Percentiles rank a stretch among this genome's conserved stretches.
These are phyloP conservation scores for Hyphodiscus sp. DNA, from an alignment of 2,329 filamentous ascomycete genomes.

Conservation along the genomic window DNA sequence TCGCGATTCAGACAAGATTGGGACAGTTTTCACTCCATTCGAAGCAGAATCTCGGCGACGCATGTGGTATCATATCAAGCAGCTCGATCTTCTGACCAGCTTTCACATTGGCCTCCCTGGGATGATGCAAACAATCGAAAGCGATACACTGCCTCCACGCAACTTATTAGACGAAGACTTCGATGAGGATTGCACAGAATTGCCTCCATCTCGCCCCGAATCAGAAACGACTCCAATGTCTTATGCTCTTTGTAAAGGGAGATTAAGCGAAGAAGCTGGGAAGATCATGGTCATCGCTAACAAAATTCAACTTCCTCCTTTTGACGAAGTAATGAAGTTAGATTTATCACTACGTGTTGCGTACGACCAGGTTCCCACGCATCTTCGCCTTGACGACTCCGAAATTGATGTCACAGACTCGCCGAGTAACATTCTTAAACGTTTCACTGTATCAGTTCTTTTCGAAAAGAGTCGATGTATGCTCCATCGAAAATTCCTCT, in stretches of 20 bases:
- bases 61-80: conserved; percentile 60
- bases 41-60: conserved; percentile 56
- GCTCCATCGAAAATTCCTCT: conserved; percentile 46
- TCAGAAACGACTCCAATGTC: conserved; percentile 48
- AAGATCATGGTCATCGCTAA: conserved; percentile 34
- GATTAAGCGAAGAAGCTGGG: conserved; percentile 41
- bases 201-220: conserved; percentile 59
- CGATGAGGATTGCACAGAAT: conserved; percentile 53
- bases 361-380: conserved; percentile 38
- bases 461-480: conserved; percentile 49
- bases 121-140: conserved; percentile 67
- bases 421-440: conserved; percentile 42
- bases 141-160: conserved; percentile 64
- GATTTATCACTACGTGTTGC: too few species aligned
- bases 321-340: too few species aligned
- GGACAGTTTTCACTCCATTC: conserved; percentile 37
- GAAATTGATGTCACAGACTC: conserved; percentile 42
- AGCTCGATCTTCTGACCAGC: conserved; percentile 67
- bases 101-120: conserved; percentile 53
- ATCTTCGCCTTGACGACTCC: conserved; percentile 42
- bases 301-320: conserved; percentile 36
- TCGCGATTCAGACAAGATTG: conserved; percentile 34
- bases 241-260: conserved; percentile 45
- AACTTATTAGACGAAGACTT: conserved; percentile 77
- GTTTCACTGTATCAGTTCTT: conserved; percentile 44